Percentiles rank a stretch among this genome's conserved stretches.
These are phyloP conservation scores for Mycena rebaudengoi DNA, from an alignment of 768 basidiomycete genomes.

Conservation along the genomic window DNA sequence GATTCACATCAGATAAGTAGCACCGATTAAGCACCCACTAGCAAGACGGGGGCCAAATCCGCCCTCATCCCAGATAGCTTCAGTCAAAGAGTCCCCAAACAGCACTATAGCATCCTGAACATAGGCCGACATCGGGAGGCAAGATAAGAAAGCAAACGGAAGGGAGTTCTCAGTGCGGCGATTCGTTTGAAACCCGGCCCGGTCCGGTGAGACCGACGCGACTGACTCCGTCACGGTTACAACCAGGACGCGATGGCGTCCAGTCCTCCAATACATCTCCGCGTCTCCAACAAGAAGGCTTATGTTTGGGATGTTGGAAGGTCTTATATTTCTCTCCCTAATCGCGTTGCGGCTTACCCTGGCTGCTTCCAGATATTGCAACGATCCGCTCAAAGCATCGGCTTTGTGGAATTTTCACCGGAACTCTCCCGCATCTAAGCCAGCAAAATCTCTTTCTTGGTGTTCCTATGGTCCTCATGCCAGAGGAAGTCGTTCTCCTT, in stretches of 20 bases:
- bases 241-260: constrained; percentile 14
- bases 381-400: constrained; percentile 80
- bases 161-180: too few relatives aligned
- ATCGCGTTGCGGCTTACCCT: constrained; percentile 4
- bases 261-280: constrained; percentile 59
- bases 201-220: not conserved
- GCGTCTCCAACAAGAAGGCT: constrained; percentile 80
- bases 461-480: constrained; percentile 85
- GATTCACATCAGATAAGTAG: not conserved
- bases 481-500: constrained; percentile 92
- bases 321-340: constrained; percentile 34
- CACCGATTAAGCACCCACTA: constrained; percentile 53
- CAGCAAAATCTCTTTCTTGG: constrained; percentile 98
- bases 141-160: too few relatives aligned
- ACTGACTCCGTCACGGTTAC: constrained; percentile 7
- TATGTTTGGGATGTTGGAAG: constrained; percentile 93
- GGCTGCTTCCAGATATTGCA: constrained; percentile 70
- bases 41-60: constrained; percentile 78
- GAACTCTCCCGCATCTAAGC: constrained; percentile 92
- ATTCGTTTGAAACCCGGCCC: not conserved
- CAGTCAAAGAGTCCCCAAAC: constrained; percentile 86
- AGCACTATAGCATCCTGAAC: constrained; percentile 76
- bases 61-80: constrained; percentile 64
- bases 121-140: constrained; percentile 57
- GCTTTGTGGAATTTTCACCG: constrained; percentile 86